Percentiles rank a stretch among this genome's conserved stretches.
Evolutionary conservation across 164 flowering plant genomes (phyloP).

Genomic region (Chimonanthus praecox): DNA sequence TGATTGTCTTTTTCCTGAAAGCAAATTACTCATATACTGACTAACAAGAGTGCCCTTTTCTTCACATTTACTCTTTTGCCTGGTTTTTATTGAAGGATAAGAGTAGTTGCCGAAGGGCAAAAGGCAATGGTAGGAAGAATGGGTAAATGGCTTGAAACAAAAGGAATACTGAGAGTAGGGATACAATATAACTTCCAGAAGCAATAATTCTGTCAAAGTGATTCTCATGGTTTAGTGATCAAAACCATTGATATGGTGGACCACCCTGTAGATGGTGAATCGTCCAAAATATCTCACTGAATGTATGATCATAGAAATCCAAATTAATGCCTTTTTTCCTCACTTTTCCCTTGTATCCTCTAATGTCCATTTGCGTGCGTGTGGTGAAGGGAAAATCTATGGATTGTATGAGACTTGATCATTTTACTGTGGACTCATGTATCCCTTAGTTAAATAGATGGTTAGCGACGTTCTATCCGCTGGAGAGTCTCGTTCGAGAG

Average conservation of each 20-base stretch:
- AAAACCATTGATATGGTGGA: not conserved
- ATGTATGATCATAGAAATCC: not conserved
- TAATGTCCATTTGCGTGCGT: not conserved
- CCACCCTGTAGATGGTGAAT: not conserved
- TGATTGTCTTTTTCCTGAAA: not conserved
- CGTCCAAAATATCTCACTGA: not conserved
- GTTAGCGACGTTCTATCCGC: no score
- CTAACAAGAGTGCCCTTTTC: not conserved
- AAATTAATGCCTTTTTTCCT: not conserved
- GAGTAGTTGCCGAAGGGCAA: constrained; percentile 6
- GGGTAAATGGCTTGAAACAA: not conserved
- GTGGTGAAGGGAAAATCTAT: no score
- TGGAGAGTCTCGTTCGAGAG: no score
- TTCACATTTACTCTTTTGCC: not conserved
- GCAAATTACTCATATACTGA: not conserved
- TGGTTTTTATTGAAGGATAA: constrained; percentile 10
- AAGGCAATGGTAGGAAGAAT: not conserved
- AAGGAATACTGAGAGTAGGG: not conserved
- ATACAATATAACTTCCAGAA: not conserved
- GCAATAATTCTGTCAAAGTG: not conserved
- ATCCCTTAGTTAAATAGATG: no score
- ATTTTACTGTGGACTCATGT: no score
- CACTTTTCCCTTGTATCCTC: not conserved
- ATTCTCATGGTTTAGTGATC: not conserved
- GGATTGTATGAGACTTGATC: no score